Percentiles rank a stretch among this genome's conserved stretches.
Conservation (phyloP, 176 grass and related monocot genomes). For the Chrysopogon serrulatus region DNA sequence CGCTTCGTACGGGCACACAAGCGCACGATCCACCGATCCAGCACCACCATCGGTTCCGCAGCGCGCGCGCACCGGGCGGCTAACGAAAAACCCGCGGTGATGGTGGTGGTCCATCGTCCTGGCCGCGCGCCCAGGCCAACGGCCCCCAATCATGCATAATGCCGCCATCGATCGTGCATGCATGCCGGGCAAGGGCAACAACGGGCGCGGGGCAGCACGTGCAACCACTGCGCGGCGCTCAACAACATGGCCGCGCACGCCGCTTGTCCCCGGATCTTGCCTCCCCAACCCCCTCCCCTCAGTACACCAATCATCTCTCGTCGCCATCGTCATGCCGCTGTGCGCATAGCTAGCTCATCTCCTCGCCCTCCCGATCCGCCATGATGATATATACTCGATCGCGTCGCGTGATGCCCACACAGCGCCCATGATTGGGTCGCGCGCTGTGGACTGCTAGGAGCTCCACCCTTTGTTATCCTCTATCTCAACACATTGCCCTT, state of each 20-base stretch:
- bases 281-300: neutral
- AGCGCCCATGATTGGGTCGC: neutral
- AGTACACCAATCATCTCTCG: slow-evolving; percentile 1
- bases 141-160: neutral
- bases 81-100: neutral
- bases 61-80: neutral
- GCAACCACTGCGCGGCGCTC: slow-evolving; percentile 25
- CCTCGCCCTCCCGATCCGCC: neutral
- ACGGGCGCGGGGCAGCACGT: slow-evolving; percentile 22
- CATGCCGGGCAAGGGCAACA: neutral
- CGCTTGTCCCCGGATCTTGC: slow-evolving; percentile 63
- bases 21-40: neutral
- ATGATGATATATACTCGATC: slow-evolving; percentile 12
- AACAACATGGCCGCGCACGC: slow-evolving; percentile 38
- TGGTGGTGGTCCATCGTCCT: neutral
- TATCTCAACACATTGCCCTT: neutral
- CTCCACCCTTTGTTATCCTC: neutral
- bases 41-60: too few species aligned
- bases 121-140: neutral
- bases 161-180: neutral
- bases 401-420: neutral
- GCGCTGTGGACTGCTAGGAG: neutral
- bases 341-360: neutral
- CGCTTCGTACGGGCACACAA: neutral
- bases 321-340: slow-evolving; percentile 24